These are phyloP conservation scores for Debaryomycetaceae sp. DNA, from an alignment of 1,139 yeast genomes.

Conservation along the genomic window DNA sequence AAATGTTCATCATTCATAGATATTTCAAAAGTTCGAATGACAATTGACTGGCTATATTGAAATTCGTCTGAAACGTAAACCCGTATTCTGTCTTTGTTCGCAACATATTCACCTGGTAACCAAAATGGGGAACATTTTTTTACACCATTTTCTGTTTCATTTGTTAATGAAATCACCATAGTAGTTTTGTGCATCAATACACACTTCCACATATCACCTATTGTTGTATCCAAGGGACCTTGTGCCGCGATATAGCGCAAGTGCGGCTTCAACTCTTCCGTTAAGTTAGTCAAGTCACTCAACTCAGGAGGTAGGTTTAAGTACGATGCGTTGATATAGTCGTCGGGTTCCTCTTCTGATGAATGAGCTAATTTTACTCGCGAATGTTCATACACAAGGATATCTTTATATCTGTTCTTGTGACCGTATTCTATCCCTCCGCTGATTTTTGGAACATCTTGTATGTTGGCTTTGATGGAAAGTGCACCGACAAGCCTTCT, in stretches of 20 bases:
- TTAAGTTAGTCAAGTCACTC: slow-evolving; percentile 2
- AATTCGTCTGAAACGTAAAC: slow-evolving; percentile 24
- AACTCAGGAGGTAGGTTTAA: slow-evolving; percentile 22
- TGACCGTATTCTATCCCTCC: slow-evolving; percentile 71
- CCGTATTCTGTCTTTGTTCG: slow-evolving; percentile 30
- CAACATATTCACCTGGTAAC: slow-evolving; percentile 43
- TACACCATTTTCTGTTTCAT: slow-evolving; percentile 50
- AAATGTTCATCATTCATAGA: slow-evolving; percentile 16
- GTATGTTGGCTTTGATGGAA: slow-evolving; percentile 9
- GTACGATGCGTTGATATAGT: slow-evolving; percentile 62
- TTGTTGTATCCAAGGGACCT: slow-evolving; percentile 75
- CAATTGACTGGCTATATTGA: slow-evolving; percentile 15
- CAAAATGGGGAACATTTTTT: slow-evolving; percentile 57
- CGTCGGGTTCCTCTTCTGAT: slow-evolving; percentile 16
- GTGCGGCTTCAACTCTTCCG: slow-evolving; percentile 2
- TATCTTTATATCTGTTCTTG: slow-evolving; percentile 77
- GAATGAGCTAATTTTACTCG: slow-evolving; percentile 50
- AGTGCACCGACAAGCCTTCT: slow-evolving; percentile 29
- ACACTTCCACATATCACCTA: slow-evolving; percentile 80
- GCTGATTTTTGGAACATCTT: slow-evolving; percentile 25
- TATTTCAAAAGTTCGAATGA: slow-evolving; percentile 36
- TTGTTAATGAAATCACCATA: slow-evolving; percentile 47
- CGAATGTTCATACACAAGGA: slow-evolving; percentile 78
- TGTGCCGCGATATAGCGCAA: slow-evolving; percentile 74
- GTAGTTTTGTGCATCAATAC: slow-evolving; percentile 43